Evolutionary conservation across 2,329 filamentous ascomycete species (phyloP).

Genomic region (Monilinia fructicola): DNA sequence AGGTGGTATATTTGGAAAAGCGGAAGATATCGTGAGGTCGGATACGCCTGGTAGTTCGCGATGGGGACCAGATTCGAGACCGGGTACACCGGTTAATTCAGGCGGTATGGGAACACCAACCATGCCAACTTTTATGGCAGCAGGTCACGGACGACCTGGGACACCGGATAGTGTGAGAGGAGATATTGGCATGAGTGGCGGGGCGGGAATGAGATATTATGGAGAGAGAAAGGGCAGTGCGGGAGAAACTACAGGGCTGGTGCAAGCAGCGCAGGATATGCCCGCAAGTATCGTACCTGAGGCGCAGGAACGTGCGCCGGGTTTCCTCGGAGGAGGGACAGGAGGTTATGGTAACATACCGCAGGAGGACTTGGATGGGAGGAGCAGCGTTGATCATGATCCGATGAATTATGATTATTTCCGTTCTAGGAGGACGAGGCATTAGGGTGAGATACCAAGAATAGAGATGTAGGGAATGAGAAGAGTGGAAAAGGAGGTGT

Average conservation of each 20-base stretch:
- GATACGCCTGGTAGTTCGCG: slow-evolving; percentile 35
- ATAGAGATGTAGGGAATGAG: neutral
- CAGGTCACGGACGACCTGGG: neutral
- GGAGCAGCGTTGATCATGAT: slow-evolving; percentile 34
- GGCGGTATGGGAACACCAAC: slow-evolving; percentile 8
- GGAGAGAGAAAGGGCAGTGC: slow-evolving; percentile 8
- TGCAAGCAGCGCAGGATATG: slow-evolving; percentile 10
- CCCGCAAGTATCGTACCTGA: neutral
- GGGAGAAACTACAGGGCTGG: slow-evolving; percentile 11
- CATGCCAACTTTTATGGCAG: neutral
- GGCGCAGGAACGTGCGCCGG: slow-evolving; percentile 44
- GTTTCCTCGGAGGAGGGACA: slow-evolving; percentile 58
- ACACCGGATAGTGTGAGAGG: slow-evolving; percentile 10
- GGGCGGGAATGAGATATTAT: slow-evolving; percentile 4
- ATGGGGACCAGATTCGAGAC: slow-evolving; percentile 31
- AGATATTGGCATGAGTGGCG: slow-evolving; percentile 17
- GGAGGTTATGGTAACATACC: slow-evolving; percentile 60
- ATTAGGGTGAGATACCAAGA: neutral
- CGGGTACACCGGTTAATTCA: slow-evolving; percentile 29
- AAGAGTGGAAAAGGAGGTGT: neutral
- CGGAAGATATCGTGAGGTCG: slow-evolving; percentile 52
- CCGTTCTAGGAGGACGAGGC: slow-evolving; percentile 30
- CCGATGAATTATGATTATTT: slow-evolving; percentile 41
- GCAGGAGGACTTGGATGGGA: slow-evolving; percentile 44
- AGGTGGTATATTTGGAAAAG: slow-evolving; percentile 58